Base-by-base conservation (phyloP, 2,329 filamentous ascomycete genomes). In the Microsporum ferrugineum region DNA sequence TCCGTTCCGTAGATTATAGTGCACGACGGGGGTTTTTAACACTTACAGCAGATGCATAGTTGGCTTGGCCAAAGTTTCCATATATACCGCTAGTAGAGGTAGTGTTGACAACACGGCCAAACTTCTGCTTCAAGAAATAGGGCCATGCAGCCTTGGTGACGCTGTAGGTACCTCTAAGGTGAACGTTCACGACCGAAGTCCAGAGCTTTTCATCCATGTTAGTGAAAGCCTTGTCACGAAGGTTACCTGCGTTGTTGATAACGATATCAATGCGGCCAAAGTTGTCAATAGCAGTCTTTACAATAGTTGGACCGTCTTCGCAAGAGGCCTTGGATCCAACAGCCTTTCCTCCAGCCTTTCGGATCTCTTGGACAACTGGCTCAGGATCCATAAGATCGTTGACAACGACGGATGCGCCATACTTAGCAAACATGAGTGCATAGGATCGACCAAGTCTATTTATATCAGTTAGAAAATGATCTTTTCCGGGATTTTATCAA, bases 41-140 rank as follows among this genome's bases (percentile, higher is more conserved):
- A 81, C 85, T 79, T 82, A 88, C 86, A 62, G 89, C 89, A 62
- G 92, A 89, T 64, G 94, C 84, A 76, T 99, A 99, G 82, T 99
- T 99, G 70, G 92, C 89, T 78, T 99, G 94, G 65, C 94, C 94
- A 73, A 99, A 99, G 83, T 96, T 99, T 68, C 94, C 94, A 74
- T 99, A 99, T 75, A 99, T 95, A 76, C 94, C 94, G 69, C 88
- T 95, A 57, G 94, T 97, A 39, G 90, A 95, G 45, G 94, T 94
- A 56, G 94, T 99, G 82, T 99, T 99, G 71, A 99, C 82, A 64
- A 99, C 85, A 70, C 94, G 90, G 67, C 94, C 94, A 71, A 96
- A 99, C 82, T 96, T 97, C 77, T 99, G 94, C 83, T 96, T 96
- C 59, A 97, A 82, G 81, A 99, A 89, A 76, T 95, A 88, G 58